Conservation (phyloP, 2,329 filamentous ascomycete genomes). For the Penicillium sp. region DNA sequence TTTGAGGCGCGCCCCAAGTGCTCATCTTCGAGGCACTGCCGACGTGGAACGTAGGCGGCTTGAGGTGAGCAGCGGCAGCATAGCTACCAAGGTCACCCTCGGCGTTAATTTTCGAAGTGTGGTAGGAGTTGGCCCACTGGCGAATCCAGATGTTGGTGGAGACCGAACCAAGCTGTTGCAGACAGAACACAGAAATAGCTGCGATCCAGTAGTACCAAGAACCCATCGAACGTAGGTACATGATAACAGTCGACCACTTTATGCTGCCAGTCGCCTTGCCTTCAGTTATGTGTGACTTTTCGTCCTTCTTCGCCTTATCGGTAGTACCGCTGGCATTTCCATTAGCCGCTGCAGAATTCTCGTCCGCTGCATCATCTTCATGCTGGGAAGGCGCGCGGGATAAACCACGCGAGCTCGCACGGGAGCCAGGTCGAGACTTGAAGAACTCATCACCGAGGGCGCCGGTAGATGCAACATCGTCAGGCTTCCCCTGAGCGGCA, state of each 20-base stretch:
- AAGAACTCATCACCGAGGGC: conserved; percentile 83
- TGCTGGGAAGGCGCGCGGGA: conserved; percentile 79
- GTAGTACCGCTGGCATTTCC: conserved; percentile 49
- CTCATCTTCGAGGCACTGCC: conserved; percentile 42
- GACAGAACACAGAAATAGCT: conserved; percentile 72
- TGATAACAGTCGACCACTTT: conserved; percentile 80
- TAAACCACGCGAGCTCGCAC: conserved; percentile 69
- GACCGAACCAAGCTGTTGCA: conserved; percentile 83
- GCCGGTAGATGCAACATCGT: conserved; percentile 81
- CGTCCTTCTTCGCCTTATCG: conserved; percentile 48
- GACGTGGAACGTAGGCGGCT: conserved; percentile 43
- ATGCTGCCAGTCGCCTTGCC: conserved; percentile 83
- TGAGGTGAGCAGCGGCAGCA: conserved; percentile 46
- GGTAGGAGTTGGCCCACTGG: conserved; percentile 92
- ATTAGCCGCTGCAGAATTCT: conserved; percentile 42
- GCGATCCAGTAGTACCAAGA: conserved; percentile 92
- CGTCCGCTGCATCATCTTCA: conserved; percentile 54
- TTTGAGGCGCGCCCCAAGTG: conserved; percentile 34
- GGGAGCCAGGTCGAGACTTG: conserved; percentile 73
- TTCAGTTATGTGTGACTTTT: conserved; percentile 64
- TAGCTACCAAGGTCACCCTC: conserved; percentile 43
- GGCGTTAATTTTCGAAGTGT: conserved; percentile 46
- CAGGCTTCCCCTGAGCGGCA: conserved; percentile 72
- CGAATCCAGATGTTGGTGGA: conserved; percentile 94
- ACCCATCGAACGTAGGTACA: conserved; percentile 92